These are phyloP conservation scores for Endotrypanum monterogeii DNA, from an alignment of 208 protist genomes.

Conservation along the genomic window DNA sequence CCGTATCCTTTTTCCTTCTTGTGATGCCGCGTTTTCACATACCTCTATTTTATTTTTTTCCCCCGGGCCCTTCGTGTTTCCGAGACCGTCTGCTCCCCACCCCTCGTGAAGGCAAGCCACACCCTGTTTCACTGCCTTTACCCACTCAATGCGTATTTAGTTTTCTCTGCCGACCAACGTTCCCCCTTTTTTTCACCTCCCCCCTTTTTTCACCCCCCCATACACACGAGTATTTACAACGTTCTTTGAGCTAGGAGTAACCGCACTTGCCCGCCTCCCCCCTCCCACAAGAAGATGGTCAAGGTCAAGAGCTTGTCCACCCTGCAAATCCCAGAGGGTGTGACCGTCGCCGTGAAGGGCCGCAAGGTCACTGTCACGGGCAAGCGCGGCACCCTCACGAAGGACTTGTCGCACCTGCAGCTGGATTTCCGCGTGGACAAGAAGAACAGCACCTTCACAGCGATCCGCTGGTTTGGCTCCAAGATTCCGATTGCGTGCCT, in stretches of 20 bases:
- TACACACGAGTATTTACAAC: not conserved
- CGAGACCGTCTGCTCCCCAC: not conserved
- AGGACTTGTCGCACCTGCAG: conserved; percentile 93
- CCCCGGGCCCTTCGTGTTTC: not conserved
- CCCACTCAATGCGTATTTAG: not conserved
- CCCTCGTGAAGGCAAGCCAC: not conserved
- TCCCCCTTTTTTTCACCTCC: not conserved
- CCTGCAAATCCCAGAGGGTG: conserved; percentile 74
- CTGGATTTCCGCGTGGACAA: conserved; percentile 90
- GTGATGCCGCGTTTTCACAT: conserved; percentile 6
- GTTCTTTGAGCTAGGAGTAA: not conserved
- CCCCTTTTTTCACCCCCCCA: too few species aligned
- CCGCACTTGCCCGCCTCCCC: not conserved
- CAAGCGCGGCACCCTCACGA: conserved; percentile 94
- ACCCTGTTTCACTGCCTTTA: not conserved
- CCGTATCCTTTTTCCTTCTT: too few species aligned
- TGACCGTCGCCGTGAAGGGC: conserved; percentile 63
- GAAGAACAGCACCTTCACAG: conserved; percentile 61
- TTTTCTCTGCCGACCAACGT: not conserved
- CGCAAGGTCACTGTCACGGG: conserved; percentile 94
- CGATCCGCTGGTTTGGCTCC: conserved; percentile 96
- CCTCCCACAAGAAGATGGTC: conserved; percentile 73
- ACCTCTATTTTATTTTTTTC: not conserved
- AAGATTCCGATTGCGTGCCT: conserved; percentile 95
- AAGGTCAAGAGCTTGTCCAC: conserved; percentile 75